Base-by-base conservation (phyloP, 108 stramenopile species). In the Epithemia pelagica region DNA sequence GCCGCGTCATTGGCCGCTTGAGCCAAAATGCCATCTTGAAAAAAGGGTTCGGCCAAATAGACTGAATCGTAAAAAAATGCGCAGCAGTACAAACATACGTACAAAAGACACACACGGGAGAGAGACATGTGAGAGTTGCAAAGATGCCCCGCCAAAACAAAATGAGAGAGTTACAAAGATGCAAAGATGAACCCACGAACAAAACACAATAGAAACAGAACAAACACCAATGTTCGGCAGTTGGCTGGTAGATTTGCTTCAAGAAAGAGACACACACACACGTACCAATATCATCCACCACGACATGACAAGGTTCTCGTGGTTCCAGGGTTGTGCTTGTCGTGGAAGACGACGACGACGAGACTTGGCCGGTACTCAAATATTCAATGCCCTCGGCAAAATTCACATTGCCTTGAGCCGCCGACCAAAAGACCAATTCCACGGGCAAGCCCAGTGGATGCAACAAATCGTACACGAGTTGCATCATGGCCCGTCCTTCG, bases 401-500 rank as follows among this genome's bases (percentile, higher is more conserved):
- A 31, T 61, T 7, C 5, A 21, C 7, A 31, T 21, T 31, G 5
- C 61, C 61, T 7, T 10, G 5, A 21, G 28, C n/a, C 29, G 61
- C 61, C 27, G 61, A 28, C 21, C 30, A 46, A 46, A 46, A 46
- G 5, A 46, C 37, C 5, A 46, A 46, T 46, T 46, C 37, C 10
- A 46, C 18, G 61, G 61, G 7, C 29, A 29, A 61, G 25, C 25
- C 21, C 27, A 64, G 64, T 30, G 30, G 59, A 1, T 69, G 69
- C 19, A 51, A 64, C n/a, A 75, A 20, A 65, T 75, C 74, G 56
- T 71, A 30, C 24, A 75, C 58, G 15, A 75, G 25, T 66, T 75
- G 74, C 55, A 69, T 58, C 74, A 70, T 70, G 19, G 69, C 74
- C 30, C 74, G 74, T 15, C 74, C 74, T 61, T 75, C 74, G 52